Conservation (phyloP, 345 rosid species). For the Nasturtium officinale region DNA sequence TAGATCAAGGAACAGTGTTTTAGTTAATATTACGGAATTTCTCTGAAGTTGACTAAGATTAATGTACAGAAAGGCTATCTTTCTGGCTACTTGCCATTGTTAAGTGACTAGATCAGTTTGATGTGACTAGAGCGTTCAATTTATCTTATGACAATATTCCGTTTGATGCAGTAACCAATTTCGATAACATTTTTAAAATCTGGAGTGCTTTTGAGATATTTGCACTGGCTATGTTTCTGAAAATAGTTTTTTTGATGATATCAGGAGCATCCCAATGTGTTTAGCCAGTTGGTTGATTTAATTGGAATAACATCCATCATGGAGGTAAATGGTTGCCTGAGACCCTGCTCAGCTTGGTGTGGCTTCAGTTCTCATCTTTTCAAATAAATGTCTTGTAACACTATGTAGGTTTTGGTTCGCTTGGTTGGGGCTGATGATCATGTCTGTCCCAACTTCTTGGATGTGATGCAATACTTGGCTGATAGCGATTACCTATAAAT, state of each 20-base stretch:
- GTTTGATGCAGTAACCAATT: conserved; percentile 12
- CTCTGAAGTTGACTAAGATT: conserved; percentile 41
- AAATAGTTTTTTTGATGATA: conserved; percentile 22
- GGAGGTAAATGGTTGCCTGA: conserved; percentile 66
- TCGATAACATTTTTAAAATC: neutral
- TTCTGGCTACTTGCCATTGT: conserved; percentile 13
- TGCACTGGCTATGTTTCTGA: neutral
- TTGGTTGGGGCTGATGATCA: conserved; percentile 88
- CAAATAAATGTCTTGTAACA: neutral
- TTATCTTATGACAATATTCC: conserved; percentile 33
- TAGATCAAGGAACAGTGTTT: neutral
- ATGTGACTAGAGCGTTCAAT: conserved; percentile 4
- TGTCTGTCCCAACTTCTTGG: conserved; percentile 64
- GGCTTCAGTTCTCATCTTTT: conserved; percentile 18
- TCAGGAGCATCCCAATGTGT: conserved; percentile 74
- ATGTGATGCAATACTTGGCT: conserved; percentile 80
- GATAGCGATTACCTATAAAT: conserved; percentile 80
- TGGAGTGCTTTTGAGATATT: conserved; percentile 23
- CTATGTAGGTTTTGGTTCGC: conserved; percentile 70
- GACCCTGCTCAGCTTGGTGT: conserved; percentile 27
- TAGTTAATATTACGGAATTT: neutral
- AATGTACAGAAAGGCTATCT: conserved; percentile 65
- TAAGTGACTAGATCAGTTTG: conserved; percentile 24
- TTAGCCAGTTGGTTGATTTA: conserved; percentile 69
- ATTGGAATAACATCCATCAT: conserved; percentile 90